Evolutionary conservation across 2,329 filamentous ascomycete genomes (phyloP).

Genomic region (Talaromyces pinophilus): DNA sequence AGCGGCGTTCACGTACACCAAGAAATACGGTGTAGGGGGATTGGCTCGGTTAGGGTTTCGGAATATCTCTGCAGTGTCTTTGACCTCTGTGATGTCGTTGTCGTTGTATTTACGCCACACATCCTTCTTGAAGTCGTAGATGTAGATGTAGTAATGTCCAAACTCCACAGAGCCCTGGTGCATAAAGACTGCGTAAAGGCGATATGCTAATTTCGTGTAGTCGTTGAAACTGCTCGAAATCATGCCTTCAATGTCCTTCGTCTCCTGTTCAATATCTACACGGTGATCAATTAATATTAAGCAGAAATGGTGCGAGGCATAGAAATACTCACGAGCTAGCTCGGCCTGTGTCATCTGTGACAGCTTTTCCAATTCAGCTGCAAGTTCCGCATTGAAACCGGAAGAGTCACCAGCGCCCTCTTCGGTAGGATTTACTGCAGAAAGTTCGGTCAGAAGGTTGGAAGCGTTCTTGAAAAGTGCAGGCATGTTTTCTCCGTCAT

Average conservation of each 20-base stretch:
- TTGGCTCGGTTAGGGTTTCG: constrained; percentile 59
- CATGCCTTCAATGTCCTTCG: constrained; percentile 51
- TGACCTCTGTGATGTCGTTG: constrained; percentile 69
- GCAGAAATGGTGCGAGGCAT: background rate
- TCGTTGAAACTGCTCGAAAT: constrained; percentile 63
- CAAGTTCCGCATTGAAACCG: constrained; percentile 45
- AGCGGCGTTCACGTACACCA: constrained; percentile 76
- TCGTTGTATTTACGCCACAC: constrained; percentile 97
- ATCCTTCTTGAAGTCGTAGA: constrained; percentile 78
- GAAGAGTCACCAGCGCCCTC: constrained; percentile 44
- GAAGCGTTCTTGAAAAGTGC: constrained; percentile 39
- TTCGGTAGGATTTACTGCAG: constrained; percentile 28
- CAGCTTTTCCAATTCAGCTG: constrained; percentile 48
- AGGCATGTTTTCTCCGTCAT: constrained; percentile 34
- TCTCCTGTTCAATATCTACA: constrained; percentile 46
- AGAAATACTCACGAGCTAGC: constrained; percentile 43
- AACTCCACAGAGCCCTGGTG: constrained; percentile 69
- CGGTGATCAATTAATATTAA: constrained; percentile 7
- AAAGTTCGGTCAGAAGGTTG: constrained; percentile 48
- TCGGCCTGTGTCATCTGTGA: constrained; percentile 49
- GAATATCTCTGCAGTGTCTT: constrained; percentile 68
- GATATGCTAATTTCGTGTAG: constrained; percentile 69
- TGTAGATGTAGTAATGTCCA: constrained; percentile 97
- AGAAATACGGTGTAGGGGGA: constrained; percentile 75
- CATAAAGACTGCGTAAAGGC: constrained; percentile 88